phyloP scores from a whole-genome alignment of 179 eudicot genomes.

The Actinidia polygama region DNA sequence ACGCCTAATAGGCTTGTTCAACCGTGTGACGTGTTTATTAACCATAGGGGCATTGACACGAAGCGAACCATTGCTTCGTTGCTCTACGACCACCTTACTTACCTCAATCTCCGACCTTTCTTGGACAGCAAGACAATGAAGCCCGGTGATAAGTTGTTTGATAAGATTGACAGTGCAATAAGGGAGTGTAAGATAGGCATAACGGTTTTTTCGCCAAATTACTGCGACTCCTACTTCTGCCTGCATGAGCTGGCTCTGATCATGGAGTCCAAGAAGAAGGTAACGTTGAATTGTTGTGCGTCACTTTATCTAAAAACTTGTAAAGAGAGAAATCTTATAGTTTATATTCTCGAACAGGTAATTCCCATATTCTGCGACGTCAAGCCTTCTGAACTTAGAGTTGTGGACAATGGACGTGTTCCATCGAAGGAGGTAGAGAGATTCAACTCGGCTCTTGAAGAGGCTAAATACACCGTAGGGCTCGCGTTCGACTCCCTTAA shows the following conservation, averaged over 20 bases:
- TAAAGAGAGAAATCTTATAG: too few relatives aligned
- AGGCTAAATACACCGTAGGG: conserved; percentile 56
- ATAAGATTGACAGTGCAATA: conserved; percentile 40
- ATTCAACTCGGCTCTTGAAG: conserved; percentile 46
- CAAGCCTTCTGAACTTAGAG: conserved; percentile 57
- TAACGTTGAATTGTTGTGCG: too few relatives aligned
- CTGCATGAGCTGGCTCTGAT: conserved; percentile 64
- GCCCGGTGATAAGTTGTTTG: conserved; percentile 58
- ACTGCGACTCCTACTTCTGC: conserved; percentile 59
- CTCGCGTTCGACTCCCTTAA: conserved; percentile 49
- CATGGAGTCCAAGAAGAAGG: conserved; percentile 48
- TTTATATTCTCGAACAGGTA: neutral
- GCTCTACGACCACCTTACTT: conserved; percentile 39
- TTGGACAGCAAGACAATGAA: conserved; percentile 63
- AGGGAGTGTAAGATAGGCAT: conserved; percentile 38
- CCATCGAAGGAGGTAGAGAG: conserved; percentile 35
- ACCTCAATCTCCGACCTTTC: conserved; percentile 44
- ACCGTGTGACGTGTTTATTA: conserved; percentile 56
- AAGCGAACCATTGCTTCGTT: conserved; percentile 55
- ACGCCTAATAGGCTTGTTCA: neutral
- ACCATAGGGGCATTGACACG: conserved; percentile 62
- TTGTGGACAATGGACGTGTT: conserved; percentile 28
- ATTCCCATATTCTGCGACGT: conserved; percentile 65
- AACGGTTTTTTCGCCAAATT: conserved; percentile 52
- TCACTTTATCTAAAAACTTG: too few relatives aligned